Base-by-base conservation (phyloP, 768 basidiomycete species). In the Neoboletus brunneissimus region DNA sequence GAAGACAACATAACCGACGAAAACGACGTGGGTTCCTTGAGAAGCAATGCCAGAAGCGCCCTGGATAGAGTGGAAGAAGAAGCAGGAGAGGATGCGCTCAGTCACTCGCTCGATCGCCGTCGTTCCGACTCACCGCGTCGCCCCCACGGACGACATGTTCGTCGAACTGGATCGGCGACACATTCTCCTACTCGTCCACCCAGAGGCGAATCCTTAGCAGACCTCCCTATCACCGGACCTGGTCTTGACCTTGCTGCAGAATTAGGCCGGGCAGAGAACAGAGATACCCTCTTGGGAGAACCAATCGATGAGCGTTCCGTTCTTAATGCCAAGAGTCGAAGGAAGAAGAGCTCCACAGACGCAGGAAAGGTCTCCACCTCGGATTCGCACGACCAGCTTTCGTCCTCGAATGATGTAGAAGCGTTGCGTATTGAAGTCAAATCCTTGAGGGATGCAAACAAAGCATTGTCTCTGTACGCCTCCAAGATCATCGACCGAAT, bases 401-500 rank as follows among this genome's bases (percentile, higher is more conserved):
- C 67, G 32, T 73, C 81, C 44, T 58, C 74, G 47, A 85, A 76
- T 52, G 89, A 92, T 62, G 71, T 91, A 60, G 87, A 90, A 42
- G 81, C 85, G n/a, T 73, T 98, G 51, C 81, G 88, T 35, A 81
- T 76, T 12, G 96, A 98, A 72, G 87, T 97, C 69, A 96, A 96
- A 72, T 87, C 86, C 31, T 83, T 98, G 72, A 91, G 89, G 70
- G 95, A 97, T 69, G 93, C 93, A 43, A 98, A 97, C 78, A 96
- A 96, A 71, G 95, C 95, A 1, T 77, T 98, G 13, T 93, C 93
- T 18, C 75, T 98, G 40, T 98, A 98, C 67, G 94, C 95, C 5
- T 94, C 92, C 45, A 98, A 98, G 79, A 98, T 98, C 62, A 91
- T 98, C 66, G 96, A 98, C 76, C 85, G 95, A 44, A 97, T 98